Evolutionary conservation across 2,329 filamentous ascomycete species (phyloP), one percentile per base, ranked within the genome.

Genomic region (Myriosclerotinia curreyana): DNA sequence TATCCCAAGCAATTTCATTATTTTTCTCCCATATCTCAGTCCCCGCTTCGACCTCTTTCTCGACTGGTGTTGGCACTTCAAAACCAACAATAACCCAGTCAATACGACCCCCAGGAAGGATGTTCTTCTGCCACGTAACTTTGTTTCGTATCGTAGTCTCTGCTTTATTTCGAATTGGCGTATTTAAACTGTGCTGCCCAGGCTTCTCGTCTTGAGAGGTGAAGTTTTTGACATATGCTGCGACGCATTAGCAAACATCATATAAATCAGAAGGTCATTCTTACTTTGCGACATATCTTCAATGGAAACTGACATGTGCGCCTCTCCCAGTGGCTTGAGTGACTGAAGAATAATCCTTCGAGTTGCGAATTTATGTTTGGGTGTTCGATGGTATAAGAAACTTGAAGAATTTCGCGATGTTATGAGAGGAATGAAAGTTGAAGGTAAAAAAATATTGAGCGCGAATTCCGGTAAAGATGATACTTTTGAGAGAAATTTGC

Each of bases 51-150:
- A 25, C 12, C 14, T 48, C 25, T 14, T 36, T 48, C 14, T 59
- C 12, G 14, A 36, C 14, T 7, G 28, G 15, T 36, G 7, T 5
- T 48, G 42, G 31, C 1, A 31, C 42, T 14, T n/a, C 14, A 20
- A 59, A 48, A 11, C 42, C 42, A 59, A 59, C 55, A 48, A 59
- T 59, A 17, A 59, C 42, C 55, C 55, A 59, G 15, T 59, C 42
- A 1, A 36, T 14, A 4, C n/a, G 5, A 25, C 42, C 55, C n/a
- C 28, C 31, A 59, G 42, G 42, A 20, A 48, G 31, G 12, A 59
- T 36, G 2, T 48, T 59, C 5, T 59, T 59, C 5, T 59, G n/a
- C 55, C 55, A 59, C 1, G 14, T 25, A 6, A 59, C 28, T 48
- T 36, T 48, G 5, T 48, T 38, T 20, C 42, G 55, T 34, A 22